phyloP scores from a whole-genome alignment of 768 basidiomycete species.

The Russula earlei region DNA sequence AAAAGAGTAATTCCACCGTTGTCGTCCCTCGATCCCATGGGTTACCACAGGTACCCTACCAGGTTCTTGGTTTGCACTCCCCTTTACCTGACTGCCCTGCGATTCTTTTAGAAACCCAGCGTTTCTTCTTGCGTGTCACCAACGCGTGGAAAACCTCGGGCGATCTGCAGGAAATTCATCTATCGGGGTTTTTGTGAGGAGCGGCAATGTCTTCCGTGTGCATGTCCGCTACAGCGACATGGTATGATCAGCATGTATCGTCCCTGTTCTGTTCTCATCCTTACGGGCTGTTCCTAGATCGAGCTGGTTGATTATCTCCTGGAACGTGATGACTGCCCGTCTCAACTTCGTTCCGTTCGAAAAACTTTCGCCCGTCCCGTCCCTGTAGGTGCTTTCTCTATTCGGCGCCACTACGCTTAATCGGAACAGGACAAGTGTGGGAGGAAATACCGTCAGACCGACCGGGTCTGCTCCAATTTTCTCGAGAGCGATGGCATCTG shows the following conservation, averaged over 20 bases:
- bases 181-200: not conserved
- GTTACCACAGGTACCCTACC: not conserved
- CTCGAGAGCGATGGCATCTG: not conserved
- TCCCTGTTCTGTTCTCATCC: not conserved
- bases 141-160: not conserved
- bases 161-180: constrained; percentile 6
- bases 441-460: not conserved
- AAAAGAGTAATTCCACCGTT: not conserved
- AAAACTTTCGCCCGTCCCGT: not conserved
- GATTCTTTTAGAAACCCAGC: not conserved
- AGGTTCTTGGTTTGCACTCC: not conserved
- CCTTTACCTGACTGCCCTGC: not conserved
- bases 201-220: not conserved
- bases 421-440: not conserved
- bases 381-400: not conserved
- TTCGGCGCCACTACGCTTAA: not conserved
- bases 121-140: not conserved
- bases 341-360: not conserved
- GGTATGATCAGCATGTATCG: not conserved
- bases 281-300: not conserved
- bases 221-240: not conserved
- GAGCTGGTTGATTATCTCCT: not conserved
- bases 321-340: not conserved
- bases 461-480: not conserved
- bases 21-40: not conserved